Percentiles rank a stretch among this genome's conserved stretches.
phyloP scores from a whole-genome alignment of 768 basidiomycete species.

The Calocybe indica region DNA sequence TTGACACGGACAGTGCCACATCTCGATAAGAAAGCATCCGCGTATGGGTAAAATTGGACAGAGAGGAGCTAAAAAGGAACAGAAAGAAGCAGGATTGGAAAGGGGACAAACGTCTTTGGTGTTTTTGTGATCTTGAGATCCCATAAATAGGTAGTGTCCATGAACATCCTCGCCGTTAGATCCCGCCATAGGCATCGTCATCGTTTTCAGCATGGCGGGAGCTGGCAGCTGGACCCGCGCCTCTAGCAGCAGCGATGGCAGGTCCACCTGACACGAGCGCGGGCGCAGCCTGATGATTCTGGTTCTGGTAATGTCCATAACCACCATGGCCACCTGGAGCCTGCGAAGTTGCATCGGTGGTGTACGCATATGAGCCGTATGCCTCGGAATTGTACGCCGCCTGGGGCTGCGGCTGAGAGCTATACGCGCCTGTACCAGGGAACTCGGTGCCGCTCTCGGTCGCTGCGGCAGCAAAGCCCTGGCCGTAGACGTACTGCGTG shows the following conservation, averaged over 20 bases:
- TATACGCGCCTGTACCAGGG: constrained; percentile 24
- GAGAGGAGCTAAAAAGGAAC: too few species aligned
- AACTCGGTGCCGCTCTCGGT: constrained; percentile 19
- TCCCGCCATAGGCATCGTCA: constrained; percentile 33
- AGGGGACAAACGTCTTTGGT: too few species aligned
- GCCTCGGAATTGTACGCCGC: constrained; percentile 34
- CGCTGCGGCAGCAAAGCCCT: constrained; percentile 15
- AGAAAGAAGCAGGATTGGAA: too few species aligned
- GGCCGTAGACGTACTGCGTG: constrained; percentile 35
- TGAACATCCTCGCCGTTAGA: constrained; percentile 11
- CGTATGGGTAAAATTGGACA: too few species aligned
- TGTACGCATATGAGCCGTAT: constrained; percentile 36
- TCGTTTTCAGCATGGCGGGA: constrained; percentile 12
- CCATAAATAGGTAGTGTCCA: too few species aligned
- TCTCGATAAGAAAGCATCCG: too few species aligned
- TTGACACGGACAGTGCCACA: too few species aligned
- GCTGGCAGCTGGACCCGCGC: constrained; percentile 1
- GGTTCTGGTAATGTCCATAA: constrained; percentile 15
- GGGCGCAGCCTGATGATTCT: constrained; percentile 13
- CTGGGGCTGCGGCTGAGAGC: constrained; percentile 34
- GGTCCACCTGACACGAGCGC: constrained; percentile 17
- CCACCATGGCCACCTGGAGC: background rate
- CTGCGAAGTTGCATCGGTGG: constrained; percentile 21
- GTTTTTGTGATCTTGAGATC: too few species aligned
- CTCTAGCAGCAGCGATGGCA: constrained; percentile 14